Base-by-base conservation (phyloP, 1,139 yeast genomes). In the Kluyveromyces marxianus region DNA sequence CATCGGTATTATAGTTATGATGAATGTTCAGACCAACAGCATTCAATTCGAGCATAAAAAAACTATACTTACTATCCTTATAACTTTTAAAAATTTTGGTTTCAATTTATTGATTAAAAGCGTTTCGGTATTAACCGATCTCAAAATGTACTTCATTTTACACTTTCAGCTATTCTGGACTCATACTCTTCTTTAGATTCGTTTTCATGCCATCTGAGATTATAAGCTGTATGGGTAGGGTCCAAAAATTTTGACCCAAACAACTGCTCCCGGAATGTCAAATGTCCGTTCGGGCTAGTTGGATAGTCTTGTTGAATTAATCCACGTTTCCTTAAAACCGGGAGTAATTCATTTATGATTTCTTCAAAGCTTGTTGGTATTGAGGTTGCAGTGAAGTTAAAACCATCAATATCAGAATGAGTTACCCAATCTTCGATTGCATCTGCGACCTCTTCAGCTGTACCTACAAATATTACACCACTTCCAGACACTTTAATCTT, bases 181-280 rank as follows among this genome's bases (percentile, higher is more conserved):
- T 70, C 75, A 50, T 69, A 69, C 27, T 68, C 70, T 46, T 66
- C 70, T 50, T 62, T 67, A 1, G 69, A 46, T 47, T 65, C 70
- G 26, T 68, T 69, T 8, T 66, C 63, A 42, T 57, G 60, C 76
- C 76, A 71, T 58, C 72, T 68, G 37, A 69, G 57, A 2, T 57
- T 58, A 51, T 69, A 52, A 7, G 75, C 74, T 24, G 72, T 72
- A 48, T 71, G 75, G 5, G 51, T 51, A 21, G 21, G 27, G 37
- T 51, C 53, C 4, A 51, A 34, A 3, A 39, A 32, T 21, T 36
- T 44, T 26, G 45, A 37, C 2, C 63, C 63, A 41, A 55, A 57
- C 7, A 59, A 42, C 37, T 54, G 58, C 40, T 59, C 63, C 45
- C 63, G 52, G 47, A 55, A 59, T 14, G 61, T 54, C 33, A 51